These are phyloP conservation scores for Vitis hybrid DNA, from an alignment of 177 flowering plant species.

Conservation along the genomic window DNA sequence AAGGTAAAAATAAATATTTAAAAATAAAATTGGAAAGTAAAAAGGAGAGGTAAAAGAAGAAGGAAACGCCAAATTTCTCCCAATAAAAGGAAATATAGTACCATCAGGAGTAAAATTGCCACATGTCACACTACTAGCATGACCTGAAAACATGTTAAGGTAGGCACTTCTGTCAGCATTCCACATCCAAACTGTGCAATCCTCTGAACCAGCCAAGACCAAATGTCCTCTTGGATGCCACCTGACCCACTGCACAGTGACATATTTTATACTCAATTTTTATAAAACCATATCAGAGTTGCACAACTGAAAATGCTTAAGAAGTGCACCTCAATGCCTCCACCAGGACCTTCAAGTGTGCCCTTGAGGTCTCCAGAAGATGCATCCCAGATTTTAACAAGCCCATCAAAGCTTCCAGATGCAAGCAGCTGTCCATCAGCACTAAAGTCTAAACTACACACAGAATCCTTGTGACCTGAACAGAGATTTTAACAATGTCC, in stretches of 20 bases:
- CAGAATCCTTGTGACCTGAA: slow-evolving; percentile 80
- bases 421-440: slow-evolving; percentile 86
- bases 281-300: neutral
- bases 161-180: slow-evolving; percentile 75
- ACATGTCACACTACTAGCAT: slow-evolving; percentile 74
- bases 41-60: neutral
- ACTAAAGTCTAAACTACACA: slow-evolving; percentile 71
- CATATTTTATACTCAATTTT: neutral
- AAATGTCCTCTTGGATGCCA: slow-evolving; percentile 96
- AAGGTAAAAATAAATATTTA: neutral
- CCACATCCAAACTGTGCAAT: slow-evolving; percentile 87
- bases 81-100: slow-evolving; percentile 20
- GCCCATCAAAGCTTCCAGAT: slow-evolving; percentile 84
- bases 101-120: slow-evolving; percentile 99
- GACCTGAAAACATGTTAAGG: slow-evolving; percentile 74
- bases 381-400: slow-evolving; percentile 70
- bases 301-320: slow-evolving; percentile 3
- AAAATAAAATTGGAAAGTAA: neutral
- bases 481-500: neutral
- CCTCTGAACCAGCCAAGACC: slow-evolving; percentile 90
- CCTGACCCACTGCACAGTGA: slow-evolving; percentile 71
- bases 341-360: slow-evolving; percentile 78
- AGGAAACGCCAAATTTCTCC: neutral
- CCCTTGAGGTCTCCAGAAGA: slow-evolving; percentile 54
- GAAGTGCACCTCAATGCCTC: slow-evolving; percentile 72